Percentiles rank a stretch among this genome's conserved stretches.
Evolutionary conservation across 345 rosid species (phyloP).

Genomic region (Camelina laxa): DNA sequence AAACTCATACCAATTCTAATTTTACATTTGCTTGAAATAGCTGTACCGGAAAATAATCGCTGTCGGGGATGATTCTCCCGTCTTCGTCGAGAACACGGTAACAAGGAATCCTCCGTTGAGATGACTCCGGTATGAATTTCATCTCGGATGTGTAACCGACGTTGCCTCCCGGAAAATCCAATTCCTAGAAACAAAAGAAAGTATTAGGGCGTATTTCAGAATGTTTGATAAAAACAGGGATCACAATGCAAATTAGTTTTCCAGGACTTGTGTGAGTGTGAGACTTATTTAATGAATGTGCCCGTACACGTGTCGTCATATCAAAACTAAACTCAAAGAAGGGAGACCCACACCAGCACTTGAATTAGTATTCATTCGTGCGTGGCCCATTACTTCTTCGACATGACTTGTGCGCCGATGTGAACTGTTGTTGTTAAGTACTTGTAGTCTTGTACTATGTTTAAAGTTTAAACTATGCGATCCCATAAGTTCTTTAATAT

Average conservation of each 20-base stretch:
- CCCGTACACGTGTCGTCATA: too few relatives aligned
- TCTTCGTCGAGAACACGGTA: conserved; percentile 63
- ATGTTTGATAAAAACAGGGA: not conserved
- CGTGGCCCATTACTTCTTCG: not conserved
- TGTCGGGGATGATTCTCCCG: conserved; percentile 44
- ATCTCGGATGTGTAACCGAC: conserved; percentile 56
- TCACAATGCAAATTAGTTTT: not conserved
- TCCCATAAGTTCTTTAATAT: not conserved
- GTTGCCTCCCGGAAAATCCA: conserved; percentile 81
- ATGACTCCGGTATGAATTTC: conserved; percentile 56
- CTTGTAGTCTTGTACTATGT: too few relatives aligned
- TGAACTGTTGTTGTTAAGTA: not conserved
- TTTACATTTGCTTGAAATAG: not conserved
- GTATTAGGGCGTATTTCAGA: not conserved
- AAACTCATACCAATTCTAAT: not conserved
- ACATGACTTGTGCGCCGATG: conserved; percentile 2
- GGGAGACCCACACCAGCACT: conserved; percentile 6
- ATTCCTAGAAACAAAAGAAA: conserved; percentile 46
- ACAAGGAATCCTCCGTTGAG: conserved; percentile 57
- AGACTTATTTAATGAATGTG: not conserved
- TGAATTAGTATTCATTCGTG: not conserved
- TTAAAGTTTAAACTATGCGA: too few relatives aligned
- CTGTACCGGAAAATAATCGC: conserved; percentile 52
- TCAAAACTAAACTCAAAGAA: not conserved
- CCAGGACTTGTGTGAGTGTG: too few relatives aligned